These are phyloP conservation scores for Pascua sp. DNA, from an alignment of 1,284 basidiomycete species.

Conservation along the genomic window DNA sequence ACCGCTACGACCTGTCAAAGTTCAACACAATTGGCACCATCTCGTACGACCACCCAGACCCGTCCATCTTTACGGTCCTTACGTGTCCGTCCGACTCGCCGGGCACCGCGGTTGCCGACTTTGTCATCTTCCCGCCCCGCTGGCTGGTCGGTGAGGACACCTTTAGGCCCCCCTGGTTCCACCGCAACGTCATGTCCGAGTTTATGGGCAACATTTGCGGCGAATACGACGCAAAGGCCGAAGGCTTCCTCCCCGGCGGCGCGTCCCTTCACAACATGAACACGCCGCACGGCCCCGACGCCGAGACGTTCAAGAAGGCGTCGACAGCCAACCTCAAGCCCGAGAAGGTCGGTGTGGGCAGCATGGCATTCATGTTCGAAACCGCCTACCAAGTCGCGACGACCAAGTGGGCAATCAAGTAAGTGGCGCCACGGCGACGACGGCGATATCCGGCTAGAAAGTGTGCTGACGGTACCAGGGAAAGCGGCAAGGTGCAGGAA, in stretches of 20 bases:
- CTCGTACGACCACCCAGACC: slow-evolving; percentile 52
- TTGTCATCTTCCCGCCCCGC: slow-evolving; percentile 20
- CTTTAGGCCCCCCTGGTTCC: slow-evolving; percentile 54
- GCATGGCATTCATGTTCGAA: slow-evolving; percentile 36
- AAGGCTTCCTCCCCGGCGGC: slow-evolving; percentile 20
- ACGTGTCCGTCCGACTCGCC: slow-evolving; percentile 54
- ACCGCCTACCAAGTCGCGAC: slow-evolving; percentile 28
- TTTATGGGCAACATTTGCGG: slow-evolving; percentile 18
- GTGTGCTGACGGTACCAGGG: background rate
- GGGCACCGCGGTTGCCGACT: slow-evolving; percentile 54
- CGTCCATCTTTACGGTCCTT: slow-evolving; percentile 36
- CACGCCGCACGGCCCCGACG: slow-evolving; percentile 31
- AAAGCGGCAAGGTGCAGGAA: slow-evolving; percentile 29
- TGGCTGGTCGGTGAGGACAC: slow-evolving; percentile 40
- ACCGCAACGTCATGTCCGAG: slow-evolving; percentile 56
- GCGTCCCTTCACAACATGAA: slow-evolving; percentile 33
- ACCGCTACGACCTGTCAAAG: slow-evolving; percentile 65
- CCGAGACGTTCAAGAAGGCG: slow-evolving; percentile 10
- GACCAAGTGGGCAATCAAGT: slow-evolving; percentile 26
- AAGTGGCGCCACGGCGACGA: too few relatives aligned
- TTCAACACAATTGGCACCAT: slow-evolving; percentile 65
- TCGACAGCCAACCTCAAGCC: slow-evolving; percentile 19
- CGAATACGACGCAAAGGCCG: slow-evolving; percentile 25
- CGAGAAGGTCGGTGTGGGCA: slow-evolving; percentile 24
- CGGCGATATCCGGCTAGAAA: background rate